These are phyloP conservation scores for Fusarium sp. DNA, from an alignment of 2,329 filamentous ascomycete genomes.

Conservation along the genomic window DNA sequence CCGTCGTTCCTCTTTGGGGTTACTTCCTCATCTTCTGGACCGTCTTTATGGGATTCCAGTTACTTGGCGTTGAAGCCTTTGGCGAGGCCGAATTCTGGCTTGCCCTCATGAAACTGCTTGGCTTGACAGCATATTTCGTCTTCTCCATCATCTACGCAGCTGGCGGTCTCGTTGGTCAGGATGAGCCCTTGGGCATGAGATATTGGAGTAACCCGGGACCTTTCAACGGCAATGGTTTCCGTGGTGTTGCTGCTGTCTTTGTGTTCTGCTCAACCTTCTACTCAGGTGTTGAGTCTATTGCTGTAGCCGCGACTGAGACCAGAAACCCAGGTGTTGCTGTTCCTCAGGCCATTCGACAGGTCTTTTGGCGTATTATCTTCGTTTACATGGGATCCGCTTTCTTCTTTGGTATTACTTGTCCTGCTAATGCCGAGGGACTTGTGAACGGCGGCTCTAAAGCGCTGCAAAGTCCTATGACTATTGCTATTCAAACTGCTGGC, in stretches of 20 bases:
- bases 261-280: conserved; percentile 79
- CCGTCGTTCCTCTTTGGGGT: conserved; percentile 71
- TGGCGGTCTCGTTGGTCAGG: conserved; percentile 72
- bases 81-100: conserved; percentile 87
- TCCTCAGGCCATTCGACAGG: conserved; percentile 70
- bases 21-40: conserved; percentile 82
- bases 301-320: conserved; percentile 73
- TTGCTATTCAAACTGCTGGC: conserved; percentile 79
- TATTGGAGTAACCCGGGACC: conserved; percentile 81
- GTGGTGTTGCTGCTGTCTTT: conserved; percentile 74
- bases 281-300: conserved; percentile 74
- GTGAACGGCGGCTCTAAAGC: conserved; percentile 72
- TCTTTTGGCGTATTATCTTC: conserved; percentile 72
- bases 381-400: conserved; percentile 78
- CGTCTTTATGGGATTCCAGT: conserved; percentile 75
- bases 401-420: conserved; percentile 81
- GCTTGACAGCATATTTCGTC: conserved; percentile 78
- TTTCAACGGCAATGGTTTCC: conserved; percentile 75
- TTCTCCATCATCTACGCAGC: conserved; percentile 80
- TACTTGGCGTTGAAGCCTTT: conserved; percentile 79
- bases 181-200: conserved; percentile 72
- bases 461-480: conserved; percentile 78
- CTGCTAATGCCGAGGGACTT: conserved; percentile 74
- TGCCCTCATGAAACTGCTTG: conserved; percentile 77
- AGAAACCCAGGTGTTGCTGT: conserved; percentile 69